Base-by-base conservation (phyloP, 1,284 basidiomycete species). In the Boletellus deceptivus region DNA sequence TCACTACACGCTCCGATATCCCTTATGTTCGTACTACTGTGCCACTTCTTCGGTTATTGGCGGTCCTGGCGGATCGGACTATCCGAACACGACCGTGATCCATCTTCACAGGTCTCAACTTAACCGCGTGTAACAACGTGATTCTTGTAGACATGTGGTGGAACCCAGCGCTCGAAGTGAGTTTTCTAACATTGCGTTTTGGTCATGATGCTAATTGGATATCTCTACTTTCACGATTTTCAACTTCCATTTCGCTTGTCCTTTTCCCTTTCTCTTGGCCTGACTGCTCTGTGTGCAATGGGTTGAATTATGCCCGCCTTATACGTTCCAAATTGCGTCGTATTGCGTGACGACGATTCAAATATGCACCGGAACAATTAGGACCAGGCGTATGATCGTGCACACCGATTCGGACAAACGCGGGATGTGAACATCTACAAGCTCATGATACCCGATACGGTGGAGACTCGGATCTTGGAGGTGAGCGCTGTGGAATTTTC, bases 61-160 rank as follows among this genome's bases (percentile, higher is more conserved):
- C 3, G 25, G 25, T 25, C 9, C 29, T 3, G 29, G 29, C 11
- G 29, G 29, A 31, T 11, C 9, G 29, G n/a, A 45, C 11, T 10
- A 2, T 10, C 29, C 13, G 29, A 16, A 45, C 36, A 40, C 42
- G 48, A 37, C 20, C n/a, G 14, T 44, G 36, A 43, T 49, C 47
- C 13, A 42, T 50, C 36, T 35, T 2, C 11, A 11, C 57, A 83
- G 93, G 94, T 46, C 78, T 99, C 37, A 99, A 99, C 67, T 67
- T 99, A 61, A 98, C 94, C 0, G 87, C 85, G 47, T 98, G 96
- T 72, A 96, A 93, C 69, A 91, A 94, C 57, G 94, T 97, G 44
- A 89, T 97, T 58, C 77, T 98, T 6, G 83, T 91, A 55, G 95
- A 98, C 66, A 70, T 97, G 46, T 98, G 96, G 96, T 98, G 93